Conservation (phyloP, 2,329 filamentous ascomycete species). For the Capronia epimyces region DNA sequence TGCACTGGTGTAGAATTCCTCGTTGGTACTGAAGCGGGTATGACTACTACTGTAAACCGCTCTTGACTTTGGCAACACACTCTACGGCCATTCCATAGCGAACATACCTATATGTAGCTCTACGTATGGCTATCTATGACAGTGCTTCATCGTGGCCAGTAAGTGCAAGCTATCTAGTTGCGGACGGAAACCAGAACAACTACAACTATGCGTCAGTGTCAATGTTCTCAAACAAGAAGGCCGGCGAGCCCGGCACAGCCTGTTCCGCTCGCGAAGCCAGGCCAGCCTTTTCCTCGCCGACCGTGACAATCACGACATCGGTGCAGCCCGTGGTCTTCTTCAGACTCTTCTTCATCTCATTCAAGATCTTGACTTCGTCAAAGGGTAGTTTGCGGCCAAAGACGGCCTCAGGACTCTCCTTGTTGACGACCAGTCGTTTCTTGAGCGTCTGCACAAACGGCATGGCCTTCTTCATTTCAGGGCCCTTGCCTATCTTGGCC, state of each 20-base stretch:
- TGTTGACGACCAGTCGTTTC: constrained; percentile 65
- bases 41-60: too few relatives aligned
- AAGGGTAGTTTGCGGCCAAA: constrained; percentile 82
- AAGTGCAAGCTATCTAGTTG: too few relatives aligned
- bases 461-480: constrained; percentile 95
- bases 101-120: too few relatives aligned
- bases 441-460: constrained; percentile 88
- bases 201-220: too few relatives aligned
- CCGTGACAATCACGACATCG: constrained; percentile 64
- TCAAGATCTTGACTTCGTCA: constrained; percentile 70
- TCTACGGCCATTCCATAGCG: too few relatives aligned
- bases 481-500: constrained; percentile 57
- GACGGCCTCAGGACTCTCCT: constrained; percentile 41
- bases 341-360: constrained; percentile 72
- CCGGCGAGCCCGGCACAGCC: constrained; percentile 76
- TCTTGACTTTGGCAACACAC: too few relatives aligned
- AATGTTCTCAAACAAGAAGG: constrained; percentile 81
- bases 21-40: too few relatives aligned
- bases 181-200: too few relatives aligned
- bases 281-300: constrained; percentile 59
- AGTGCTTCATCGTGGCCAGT: too few relatives aligned
- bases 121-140: too few relatives aligned
- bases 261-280: constrained; percentile 60
- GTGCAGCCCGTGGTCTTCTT: constrained; percentile 69
- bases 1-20: too few relatives aligned